Percentiles rank a stretch among this genome's conserved stretches.
Evolutionary conservation across 2,329 filamentous ascomycete species (phyloP).

Genomic region (Pyricularia grisea): DNA sequence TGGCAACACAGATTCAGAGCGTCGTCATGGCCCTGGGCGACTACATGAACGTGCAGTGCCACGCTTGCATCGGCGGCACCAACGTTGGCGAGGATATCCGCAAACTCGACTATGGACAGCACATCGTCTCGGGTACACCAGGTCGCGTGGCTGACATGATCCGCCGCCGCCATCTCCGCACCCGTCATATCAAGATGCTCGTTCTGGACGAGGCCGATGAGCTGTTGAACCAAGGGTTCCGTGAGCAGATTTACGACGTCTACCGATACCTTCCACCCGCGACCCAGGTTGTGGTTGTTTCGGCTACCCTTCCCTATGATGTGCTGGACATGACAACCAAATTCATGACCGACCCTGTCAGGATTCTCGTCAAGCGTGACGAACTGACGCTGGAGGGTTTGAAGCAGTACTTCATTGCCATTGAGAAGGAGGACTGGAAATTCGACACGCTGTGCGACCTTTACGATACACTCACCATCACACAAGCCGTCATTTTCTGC

Average conservation of each 20-base stretch:
- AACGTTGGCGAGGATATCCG: conserved; percentile 98
- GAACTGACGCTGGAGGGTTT: conserved; percentile 94
- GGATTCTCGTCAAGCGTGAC: conserved; percentile 96
- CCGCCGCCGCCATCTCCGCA: conserved; percentile 93
- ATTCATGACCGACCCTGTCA: conserved; percentile 97
- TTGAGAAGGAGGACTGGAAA: conserved; percentile 99
- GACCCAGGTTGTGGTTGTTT: conserved; percentile 97
- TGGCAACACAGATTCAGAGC: conserved; percentile 99
- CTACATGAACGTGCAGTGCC: conserved; percentile 99
- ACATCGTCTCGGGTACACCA: conserved; percentile 95
- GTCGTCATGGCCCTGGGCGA: conserved; percentile 97
- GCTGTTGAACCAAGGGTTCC: conserved; percentile 82
- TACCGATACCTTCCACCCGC: conserved; percentile 94
- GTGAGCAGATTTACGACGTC: conserved; percentile 98
- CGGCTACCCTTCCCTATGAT: conserved; percentile 92
- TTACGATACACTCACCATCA: conserved; percentile 97
- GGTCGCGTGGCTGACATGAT: conserved; percentile 99
- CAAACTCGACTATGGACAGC: conserved; percentile 88
- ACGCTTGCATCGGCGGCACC: conserved; percentile 98
- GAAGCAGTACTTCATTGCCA: conserved; percentile 98
- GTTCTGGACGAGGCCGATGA: conserved; percentile 54
- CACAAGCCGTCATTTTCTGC: conserved; percentile 98
- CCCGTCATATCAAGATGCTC: conserved; percentile 85
- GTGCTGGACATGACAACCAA: conserved; percentile 99
- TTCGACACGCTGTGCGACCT: conserved; percentile 97